phyloP scores from a whole-genome alignment of 352 stramenopile genomes.

The Pythium periplocum region DNA sequence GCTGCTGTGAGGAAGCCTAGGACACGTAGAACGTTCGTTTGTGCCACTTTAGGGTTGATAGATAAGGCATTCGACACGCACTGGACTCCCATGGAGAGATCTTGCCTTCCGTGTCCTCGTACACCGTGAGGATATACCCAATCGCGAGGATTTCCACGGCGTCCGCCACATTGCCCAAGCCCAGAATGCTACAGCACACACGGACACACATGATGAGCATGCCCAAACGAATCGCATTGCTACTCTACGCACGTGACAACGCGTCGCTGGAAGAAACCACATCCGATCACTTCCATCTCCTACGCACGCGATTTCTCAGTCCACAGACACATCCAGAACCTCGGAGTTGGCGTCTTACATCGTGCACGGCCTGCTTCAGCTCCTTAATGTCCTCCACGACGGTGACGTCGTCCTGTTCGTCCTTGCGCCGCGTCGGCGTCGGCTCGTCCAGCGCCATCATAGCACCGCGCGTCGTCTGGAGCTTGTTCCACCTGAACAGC shows the following conservation, averaged over 20 bases:
- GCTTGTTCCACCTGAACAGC: too few species aligned
- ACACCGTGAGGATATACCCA: slow-evolving; percentile 84
- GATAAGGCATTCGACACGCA: slow-evolving; percentile 17
- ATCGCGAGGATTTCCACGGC: slow-evolving; percentile 89
- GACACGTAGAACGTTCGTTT: not conserved
- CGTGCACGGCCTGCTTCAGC: slow-evolving; percentile 60
- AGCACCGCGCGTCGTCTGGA: too few species aligned
- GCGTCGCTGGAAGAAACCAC: slow-evolving; percentile 61
- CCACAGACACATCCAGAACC: not conserved
- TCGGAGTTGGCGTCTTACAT: slow-evolving; percentile 16
- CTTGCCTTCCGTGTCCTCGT: slow-evolving; percentile 53
- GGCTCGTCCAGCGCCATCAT: too few species aligned
- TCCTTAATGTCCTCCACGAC: slow-evolving; percentile 55
- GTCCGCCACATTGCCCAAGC: slow-evolving; percentile 83
- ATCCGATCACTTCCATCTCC: slow-evolving; percentile 75
- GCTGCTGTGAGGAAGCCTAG: slow-evolving; percentile 80
- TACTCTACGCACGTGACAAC: slow-evolving; percentile 53
- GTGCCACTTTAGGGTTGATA: too few species aligned
- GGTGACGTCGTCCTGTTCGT: slow-evolving; percentile 5
- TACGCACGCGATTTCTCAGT: slow-evolving; percentile 10
- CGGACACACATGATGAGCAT: not conserved
- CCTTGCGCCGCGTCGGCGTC: too few species aligned
- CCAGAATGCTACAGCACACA: slow-evolving; percentile 43
- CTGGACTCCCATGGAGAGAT: slow-evolving; percentile 75
- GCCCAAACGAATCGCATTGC: slow-evolving; percentile 9